A percentile compares a stretch with the other conserved stretches of the same genome.
Evolutionary conservation across 352 stramenopile genomes (phyloP).

Genomic region (Phytophthora boehmeriae): DNA sequence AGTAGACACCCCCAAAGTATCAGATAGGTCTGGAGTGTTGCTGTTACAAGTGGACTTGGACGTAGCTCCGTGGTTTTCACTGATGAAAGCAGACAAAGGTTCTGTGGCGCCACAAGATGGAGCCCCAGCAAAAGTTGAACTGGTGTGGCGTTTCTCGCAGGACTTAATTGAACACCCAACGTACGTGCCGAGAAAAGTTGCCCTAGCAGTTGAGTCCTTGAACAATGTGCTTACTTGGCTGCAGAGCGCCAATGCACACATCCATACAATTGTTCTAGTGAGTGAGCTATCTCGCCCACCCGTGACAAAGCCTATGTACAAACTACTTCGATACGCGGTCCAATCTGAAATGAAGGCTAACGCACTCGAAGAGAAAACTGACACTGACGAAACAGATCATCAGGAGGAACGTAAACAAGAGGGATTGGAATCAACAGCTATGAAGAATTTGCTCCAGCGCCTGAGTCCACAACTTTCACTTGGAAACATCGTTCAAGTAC

Average conservation of each 20-base stretch:
- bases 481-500: constrained; percentile 27
- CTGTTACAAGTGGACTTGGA: constrained; percentile 75
- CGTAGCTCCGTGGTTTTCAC: constrained; percentile 68
- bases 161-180: constrained; percentile 50
- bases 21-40: constrained; percentile 32
- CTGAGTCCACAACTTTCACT: constrained; percentile 41
- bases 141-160: constrained; percentile 47
- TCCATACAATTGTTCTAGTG: constrained; percentile 49
- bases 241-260: background rate
- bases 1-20: background rate
- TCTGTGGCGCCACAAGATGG: background rate
- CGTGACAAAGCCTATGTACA: constrained; percentile 50
- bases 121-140: background rate
- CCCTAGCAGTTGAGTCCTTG: constrained; percentile 30
- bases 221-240: constrained; percentile 24
- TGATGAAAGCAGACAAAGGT: constrained; percentile 28
- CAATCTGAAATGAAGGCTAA: constrained; percentile 15
- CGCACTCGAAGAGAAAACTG: background rate
- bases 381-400: constrained; percentile 4
- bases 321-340: constrained; percentile 30
- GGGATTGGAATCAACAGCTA: constrained; percentile 5
- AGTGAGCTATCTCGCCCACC: constrained; percentile 58
- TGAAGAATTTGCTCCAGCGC: constrained; percentile 17
- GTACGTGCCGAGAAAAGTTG: constrained; percentile 50
- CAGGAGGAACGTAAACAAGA: background rate